Evolutionary conservation across 345 rosid species (phyloP), one percentile per base, ranked within the genome.

Genomic region (Geranium brycei): DNA sequence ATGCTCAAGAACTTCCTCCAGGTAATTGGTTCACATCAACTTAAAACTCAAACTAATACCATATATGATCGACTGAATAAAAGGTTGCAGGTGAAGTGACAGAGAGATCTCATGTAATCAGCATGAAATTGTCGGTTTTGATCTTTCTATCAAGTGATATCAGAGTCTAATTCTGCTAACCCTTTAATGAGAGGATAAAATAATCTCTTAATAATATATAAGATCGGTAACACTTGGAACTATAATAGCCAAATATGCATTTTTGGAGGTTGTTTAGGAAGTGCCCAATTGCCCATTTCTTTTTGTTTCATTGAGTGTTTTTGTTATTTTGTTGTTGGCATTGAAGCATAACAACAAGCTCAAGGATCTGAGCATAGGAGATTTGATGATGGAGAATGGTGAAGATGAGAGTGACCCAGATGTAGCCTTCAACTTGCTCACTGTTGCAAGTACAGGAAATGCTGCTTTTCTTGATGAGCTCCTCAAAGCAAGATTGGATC

Each of bases 391-490:
- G 35, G 87, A 83, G 15, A 69, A 57, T 19, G 82, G 61, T 53
- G 87, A 73, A 72, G 87, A 80, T 62, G 80, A 80, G 1, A 77
- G 71, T 6, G 80, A 69, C 60, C 84, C 77, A 0, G 73, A 77
- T 73, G 69, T 75, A 70, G 77, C 78, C 17, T 65, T 82, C 30
- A 82, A 79, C 77, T 75, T 89, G 75, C 74, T 87, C 17, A 74
- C 80, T 0, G 79, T 63, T 47, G 87, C 85, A 1, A 75, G 76
- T 11, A 76, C 89, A 7, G 96, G 95, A 62, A 87, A 89, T 66
- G 85, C 95, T 66, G 88, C 87, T 67, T 87, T 89, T 63, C 88
- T 89, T 7, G 89, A 87, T 58, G 90, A 84, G 74, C 91, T 85
- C 73, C 88, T 91, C 17, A 87, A 69, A 83, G 92, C 87, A n/a